phyloP scores from a whole-genome alignment of 768 basidiomycete genomes.

The Agaricus sinodeliciosus region DNA sequence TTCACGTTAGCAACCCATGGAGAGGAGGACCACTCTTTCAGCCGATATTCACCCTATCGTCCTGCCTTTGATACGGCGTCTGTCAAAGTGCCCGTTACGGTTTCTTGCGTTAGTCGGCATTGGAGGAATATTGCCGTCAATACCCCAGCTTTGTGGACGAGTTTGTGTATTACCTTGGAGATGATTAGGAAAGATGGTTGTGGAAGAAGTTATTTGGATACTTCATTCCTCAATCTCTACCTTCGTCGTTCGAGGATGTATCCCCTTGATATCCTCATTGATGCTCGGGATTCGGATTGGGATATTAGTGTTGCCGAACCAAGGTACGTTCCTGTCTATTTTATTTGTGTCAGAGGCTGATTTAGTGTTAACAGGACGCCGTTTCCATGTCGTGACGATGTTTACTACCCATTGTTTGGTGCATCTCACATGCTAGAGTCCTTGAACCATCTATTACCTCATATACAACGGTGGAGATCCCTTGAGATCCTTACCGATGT shows the following conservation, averaged over 20 bases:
- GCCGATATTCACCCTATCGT: slow-evolving; percentile 6
- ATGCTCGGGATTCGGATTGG: slow-evolving; percentile 54
- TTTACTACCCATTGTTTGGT: slow-evolving; percentile 32
- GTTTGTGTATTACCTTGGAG: slow-evolving; percentile 41
- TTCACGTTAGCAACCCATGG: slow-evolving; percentile 42
- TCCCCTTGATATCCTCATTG: slow-evolving; percentile 50
- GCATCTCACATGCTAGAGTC: slow-evolving; percentile 37
- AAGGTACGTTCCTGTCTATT: slow-evolving; percentile 27
- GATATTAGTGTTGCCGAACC: slow-evolving; percentile 38
- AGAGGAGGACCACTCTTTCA: slow-evolving; percentile 11
- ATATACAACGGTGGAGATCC: slow-evolving; percentile 46
- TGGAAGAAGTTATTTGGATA: slow-evolving; percentile 21
- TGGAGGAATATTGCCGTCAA: slow-evolving; percentile 47
- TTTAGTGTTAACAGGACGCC: slow-evolving; percentile 19
- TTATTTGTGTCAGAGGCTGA: neutral
- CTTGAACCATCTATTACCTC: slow-evolving; percentile 42
- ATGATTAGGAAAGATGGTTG: slow-evolving; percentile 19
- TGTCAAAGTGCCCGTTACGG: slow-evolving; percentile 35
- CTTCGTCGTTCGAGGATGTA: slow-evolving; percentile 40
- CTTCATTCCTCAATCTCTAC: slow-evolving; percentile 31
- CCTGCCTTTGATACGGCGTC: slow-evolving; percentile 32
- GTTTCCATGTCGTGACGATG: slow-evolving; percentile 17
- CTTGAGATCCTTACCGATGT: slow-evolving; percentile 48
- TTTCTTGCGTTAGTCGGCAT: slow-evolving; percentile 42
- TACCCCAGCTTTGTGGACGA: slow-evolving; percentile 50